Evolutionary conservation across 768 basidiomycete genomes (phyloP), one percentile per base, ranked within the genome.

Genomic region (Russula compacta): DNA sequence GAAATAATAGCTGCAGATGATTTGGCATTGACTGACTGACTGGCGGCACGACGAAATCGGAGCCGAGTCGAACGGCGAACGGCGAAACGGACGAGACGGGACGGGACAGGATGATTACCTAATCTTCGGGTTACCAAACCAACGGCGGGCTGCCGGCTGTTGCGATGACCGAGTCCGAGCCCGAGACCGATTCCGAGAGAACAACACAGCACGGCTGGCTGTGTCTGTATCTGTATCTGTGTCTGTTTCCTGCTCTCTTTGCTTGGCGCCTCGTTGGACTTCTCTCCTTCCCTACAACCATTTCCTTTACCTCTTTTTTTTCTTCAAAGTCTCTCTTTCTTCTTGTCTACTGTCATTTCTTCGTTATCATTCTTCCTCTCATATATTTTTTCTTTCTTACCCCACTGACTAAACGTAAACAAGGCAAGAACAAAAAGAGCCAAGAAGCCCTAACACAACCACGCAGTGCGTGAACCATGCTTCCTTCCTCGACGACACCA

Each of bases 1-100:
- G 68, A 68, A 87, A 86, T 12, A 77, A 76, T 53, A 77, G 61
- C 67, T 87, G 86, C 60, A 73, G 69, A 58, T 70, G 72, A 77
- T 85, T 86, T 51, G 80, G 79, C 83, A 85, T 84, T 63, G 11
- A 2, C 44, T 8, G 21, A 19, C 43, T n/a, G 43, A n/a, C n/a
- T n/a, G 42, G 42, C 14, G 42, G 7, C 12, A 19, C 46, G 46
- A 47, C 46, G 21, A 12, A 2, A 29, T 14, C 47, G 47, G 47
- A 12, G 36, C 36, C 36, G 46, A 14, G 6, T 11, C 24, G 12
- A 11, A 11, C 21, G 44, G 11, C 24, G 12, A 11, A 11, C 21
- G 24, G 24, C 24, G 24, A 29, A 29, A 29, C 3, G 24, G 24
- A 29, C 24, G 24, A 3, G 24, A 29, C 24, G 24, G 24, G 24